Base-by-base conservation (phyloP, 1,139 yeast genomes). In the Kodamaea plutei region DNA sequence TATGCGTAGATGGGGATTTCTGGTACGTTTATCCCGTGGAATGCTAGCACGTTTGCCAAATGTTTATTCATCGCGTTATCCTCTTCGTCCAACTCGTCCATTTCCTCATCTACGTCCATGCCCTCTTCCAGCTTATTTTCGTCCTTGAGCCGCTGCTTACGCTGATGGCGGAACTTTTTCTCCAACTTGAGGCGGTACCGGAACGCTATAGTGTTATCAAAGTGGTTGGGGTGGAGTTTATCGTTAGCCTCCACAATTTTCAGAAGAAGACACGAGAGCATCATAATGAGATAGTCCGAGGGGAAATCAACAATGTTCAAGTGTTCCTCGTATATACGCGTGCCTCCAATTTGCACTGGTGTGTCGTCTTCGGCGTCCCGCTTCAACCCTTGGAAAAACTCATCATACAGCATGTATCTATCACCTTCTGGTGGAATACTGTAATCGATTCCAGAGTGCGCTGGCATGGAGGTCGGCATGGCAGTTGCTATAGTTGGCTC, bases 21-120 rank as follows among this genome's bases (percentile, higher is more conserved):
- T 1, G 99, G 99, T 10, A 91, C 80, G 52, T 89, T 93, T 31
- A 95, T 78, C 12, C 98, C 98, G 53, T 88, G 96, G 54, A 91
- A 91, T 28, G 96, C 93, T 38, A 89, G 61, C 3, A 91, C 89
- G 47, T 80, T 82, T 9, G 84, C 83, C 28, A 77, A 67, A 50
- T 77, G 79, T 46, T 71, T 69, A 48, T 75, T 71, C 54, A 57
- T 70, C 61, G 64, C 58, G 40, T 67, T 72, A 37, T 65, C 69
- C n/a, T n/a, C n/a, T n/a, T n/a, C n/a, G 13, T 64, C 71, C 28
- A 61, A 67, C 24, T 61, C 68, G 15, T 62, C 68, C 5, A 54
- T 61, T 9, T 53, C 58, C 4, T 50, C 49, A 13, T 37, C 44
- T 14, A 35, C 26, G 12, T 26, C 37, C 8, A 23, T 28, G n/a